Percentiles rank a stretch among this genome's conserved stretches.
Conservation (phyloP, 23 red algal species). For the Gracilaria gracilis region DNA sequence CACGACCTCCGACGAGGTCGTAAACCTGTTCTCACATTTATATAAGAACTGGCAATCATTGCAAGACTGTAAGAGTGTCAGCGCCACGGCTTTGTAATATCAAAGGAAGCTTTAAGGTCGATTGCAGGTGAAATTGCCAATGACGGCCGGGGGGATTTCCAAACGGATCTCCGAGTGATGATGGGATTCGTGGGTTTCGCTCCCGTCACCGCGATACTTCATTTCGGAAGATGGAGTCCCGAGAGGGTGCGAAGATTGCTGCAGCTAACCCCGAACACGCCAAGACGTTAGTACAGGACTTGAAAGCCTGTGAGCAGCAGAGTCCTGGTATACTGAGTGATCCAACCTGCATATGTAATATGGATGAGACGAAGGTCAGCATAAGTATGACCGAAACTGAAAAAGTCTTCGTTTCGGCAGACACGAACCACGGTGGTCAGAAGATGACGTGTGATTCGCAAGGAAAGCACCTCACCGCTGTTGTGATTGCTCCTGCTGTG, state of each 20-base stretch:
- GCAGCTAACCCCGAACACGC: not conserved
- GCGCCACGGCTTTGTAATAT: too few species aligned
- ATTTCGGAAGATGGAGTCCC: not conserved
- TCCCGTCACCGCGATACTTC: not conserved
- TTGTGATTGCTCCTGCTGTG: not conserved
- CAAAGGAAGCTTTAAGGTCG: too few species aligned
- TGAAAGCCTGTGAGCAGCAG: not conserved
- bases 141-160: not conserved
- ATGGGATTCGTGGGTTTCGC: not conserved
- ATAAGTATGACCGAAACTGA: not conserved
- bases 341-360: conserved; percentile 24
- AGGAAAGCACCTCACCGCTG: conserved; percentile 14
- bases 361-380: conserved; percentile 22
- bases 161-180: not conserved
- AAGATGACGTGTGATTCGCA: not conserved
- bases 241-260: not conserved
- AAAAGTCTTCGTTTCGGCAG: not conserved
- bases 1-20: too few species aligned
- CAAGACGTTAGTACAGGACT: not conserved
- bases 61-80: too few species aligned
- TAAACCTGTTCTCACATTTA: too few species aligned
- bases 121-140: too few species aligned
- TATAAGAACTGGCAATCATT: too few species aligned
- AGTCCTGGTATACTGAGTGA: not conserved
- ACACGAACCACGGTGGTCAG: not conserved